Conservation (phyloP, 2,329 filamentous ascomycete genomes). For the Myriosclerotinia scirpicola region DNA sequence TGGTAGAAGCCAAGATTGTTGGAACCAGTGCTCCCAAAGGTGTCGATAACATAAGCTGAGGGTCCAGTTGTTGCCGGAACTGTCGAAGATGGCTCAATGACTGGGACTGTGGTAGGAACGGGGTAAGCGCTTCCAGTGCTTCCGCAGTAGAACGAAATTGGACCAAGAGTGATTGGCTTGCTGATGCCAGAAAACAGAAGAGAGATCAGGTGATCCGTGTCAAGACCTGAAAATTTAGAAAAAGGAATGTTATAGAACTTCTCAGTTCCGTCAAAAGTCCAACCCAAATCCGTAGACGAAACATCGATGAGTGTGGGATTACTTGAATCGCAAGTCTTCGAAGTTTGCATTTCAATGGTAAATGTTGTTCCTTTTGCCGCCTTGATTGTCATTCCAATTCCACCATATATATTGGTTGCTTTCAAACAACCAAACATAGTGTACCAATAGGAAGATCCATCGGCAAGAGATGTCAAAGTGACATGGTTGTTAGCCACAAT, state of each 20-base stretch:
- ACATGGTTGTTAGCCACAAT: conserved; percentile 53
- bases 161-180: conserved; percentile 52
- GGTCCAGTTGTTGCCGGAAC: conserved; percentile 52
- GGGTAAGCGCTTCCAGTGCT: conserved; percentile 50
- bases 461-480: conserved; percentile 50
- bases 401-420: conserved; percentile 51
- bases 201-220: conserved; percentile 53
- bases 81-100: conserved; percentile 48
- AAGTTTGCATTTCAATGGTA: conserved; percentile 52
- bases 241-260: conserved; percentile 60
- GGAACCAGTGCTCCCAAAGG: conserved; percentile 51
- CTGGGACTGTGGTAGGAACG: conserved; percentile 45
- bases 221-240: conserved; percentile 51
- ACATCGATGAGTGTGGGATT: conserved; percentile 36
- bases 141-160: conserved; percentile 60
- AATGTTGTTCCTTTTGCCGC: conserved; percentile 53
- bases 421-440: conserved; percentile 56
- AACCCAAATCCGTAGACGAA: conserved; percentile 52
- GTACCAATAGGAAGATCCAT: conserved; percentile 57
- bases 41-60: conserved; percentile 58
- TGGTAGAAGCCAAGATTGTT: conserved; percentile 67
- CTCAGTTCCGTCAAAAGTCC: conserved; percentile 60
- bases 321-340: conserved; percentile 43
- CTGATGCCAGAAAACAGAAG: conserved; percentile 52
- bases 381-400: conserved; percentile 56